phyloP scores from a whole-genome alignment of 2,329 filamentous ascomycete genomes.

The Cryoendolithus antarcticus region DNA sequence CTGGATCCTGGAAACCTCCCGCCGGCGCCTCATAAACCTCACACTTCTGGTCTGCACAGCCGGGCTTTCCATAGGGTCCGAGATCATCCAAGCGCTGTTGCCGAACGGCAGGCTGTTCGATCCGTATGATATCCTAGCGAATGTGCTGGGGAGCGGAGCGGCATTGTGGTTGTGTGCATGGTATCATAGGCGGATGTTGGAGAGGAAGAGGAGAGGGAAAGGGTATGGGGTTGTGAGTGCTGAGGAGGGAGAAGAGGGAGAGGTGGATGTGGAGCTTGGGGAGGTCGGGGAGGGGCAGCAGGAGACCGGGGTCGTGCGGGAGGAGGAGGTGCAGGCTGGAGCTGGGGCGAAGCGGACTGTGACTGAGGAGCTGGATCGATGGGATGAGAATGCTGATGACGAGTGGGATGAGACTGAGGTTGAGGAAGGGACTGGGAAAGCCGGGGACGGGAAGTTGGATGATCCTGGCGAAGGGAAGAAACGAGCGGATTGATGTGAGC shows the following conservation, averaged over 20 bases:
- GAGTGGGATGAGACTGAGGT: conserved; percentile 48
- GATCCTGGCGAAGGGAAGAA: conserved; percentile 27
- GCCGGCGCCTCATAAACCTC: conserved; percentile 71
- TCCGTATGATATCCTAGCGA: conserved; percentile 74
- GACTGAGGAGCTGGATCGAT: conserved; percentile 80
- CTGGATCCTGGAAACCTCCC: conserved; percentile 88
- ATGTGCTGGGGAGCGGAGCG: conserved; percentile 63
- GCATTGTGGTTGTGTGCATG: conserved; percentile 66
- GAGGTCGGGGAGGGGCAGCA: conserved; percentile 31
- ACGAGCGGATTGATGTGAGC: conserved; percentile 26
- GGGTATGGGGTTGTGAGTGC: conserved; percentile 59
- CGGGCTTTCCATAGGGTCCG: conserved; percentile 58
- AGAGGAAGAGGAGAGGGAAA: conserved; percentile 64
- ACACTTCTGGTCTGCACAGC: conserved; percentile 71
- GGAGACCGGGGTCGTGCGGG: conserved; percentile 21
- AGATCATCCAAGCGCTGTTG: conserved; percentile 62
- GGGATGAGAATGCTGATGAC: conserved; percentile 74
- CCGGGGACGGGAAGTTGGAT: conserved; percentile 10
- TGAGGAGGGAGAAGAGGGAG: conserved; percentile 36
- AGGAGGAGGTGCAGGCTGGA: conserved; percentile 21
- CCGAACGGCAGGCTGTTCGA: conserved; percentile 54
- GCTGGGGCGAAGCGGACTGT: conserved; percentile 55
- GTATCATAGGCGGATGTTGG: conserved; percentile 94
- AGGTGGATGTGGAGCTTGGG: conserved; percentile 64
- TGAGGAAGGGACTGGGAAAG: conserved; percentile 16